Base-by-base conservation (phyloP, 2,329 filamentous ascomycete species). In the Westerdykella ornata region DNA sequence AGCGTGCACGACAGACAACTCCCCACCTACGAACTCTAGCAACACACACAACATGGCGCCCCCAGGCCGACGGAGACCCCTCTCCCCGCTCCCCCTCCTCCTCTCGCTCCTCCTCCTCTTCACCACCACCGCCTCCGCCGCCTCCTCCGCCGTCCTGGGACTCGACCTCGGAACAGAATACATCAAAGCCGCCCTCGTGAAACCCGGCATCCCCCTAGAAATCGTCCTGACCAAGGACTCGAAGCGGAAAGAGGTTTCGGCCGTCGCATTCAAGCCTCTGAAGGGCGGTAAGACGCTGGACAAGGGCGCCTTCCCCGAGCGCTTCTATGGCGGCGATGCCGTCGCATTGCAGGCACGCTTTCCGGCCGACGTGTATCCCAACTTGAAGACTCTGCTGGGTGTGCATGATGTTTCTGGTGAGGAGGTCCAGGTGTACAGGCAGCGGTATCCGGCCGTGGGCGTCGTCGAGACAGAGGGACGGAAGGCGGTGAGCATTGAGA, bases 171-270 rank as follows among this genome's bases (percentile, higher is more conserved):
- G 92, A 53, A 96, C 92, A 42, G 88, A 95, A 66, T 96, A 94
- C 71, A 85, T 98, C 72, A 98, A 97, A 73, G 90, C 90, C 19
- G 82, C 86, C 12, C 79, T 98, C 32, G 90, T 98, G 47, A 97
- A 97, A 71, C 92, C 92, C 2, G 92, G 92, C 46, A 90, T 94
- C 39, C 92, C 92, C 9, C 86, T 98, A 63, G 92, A 98, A 54
- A 97, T 98, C 52, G 90, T 98, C 65, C 78, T 96, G 42, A 96
- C 89, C 20, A 98, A 97, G 66, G 92, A 98, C 70, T 96, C 92
- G 20, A 86, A 94, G 67, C 84, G 92, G 61, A 98, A 98, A 74
- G 92, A 98, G 67, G 79, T 78, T 17, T 87, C 89, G 2, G 89
- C 88, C 32, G 81, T 98, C 53, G 85, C 88, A 33, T 97, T 98